A percentile compares a stretch with the other conserved stretches of the same genome.
Conservation (phyloP, 768 basidiomycete genomes). For the Kwoniella dendrophila region DNA sequence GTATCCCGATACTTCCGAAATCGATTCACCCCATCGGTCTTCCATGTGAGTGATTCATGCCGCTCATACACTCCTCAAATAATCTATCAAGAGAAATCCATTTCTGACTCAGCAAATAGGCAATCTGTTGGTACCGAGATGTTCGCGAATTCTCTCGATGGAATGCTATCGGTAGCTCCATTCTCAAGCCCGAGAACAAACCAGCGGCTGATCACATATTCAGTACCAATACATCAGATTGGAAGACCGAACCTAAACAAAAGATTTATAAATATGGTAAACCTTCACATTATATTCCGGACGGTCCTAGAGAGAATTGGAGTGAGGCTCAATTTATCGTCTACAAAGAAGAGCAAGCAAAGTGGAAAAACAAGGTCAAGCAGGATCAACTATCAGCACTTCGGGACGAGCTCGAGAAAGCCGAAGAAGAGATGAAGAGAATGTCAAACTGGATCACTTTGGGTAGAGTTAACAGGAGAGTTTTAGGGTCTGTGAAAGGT, state of each 20-base stretch:
- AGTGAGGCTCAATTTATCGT: constrained; percentile 26
- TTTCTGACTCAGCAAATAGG: neutral
- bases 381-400: neutral
- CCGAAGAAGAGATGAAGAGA: neutral
- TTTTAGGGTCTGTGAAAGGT: constrained; percentile 11
- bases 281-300: constrained; percentile 20
- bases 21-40: constrained; percentile 23
- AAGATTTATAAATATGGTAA: neutral
- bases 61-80: neutral
- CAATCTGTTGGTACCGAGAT: neutral
- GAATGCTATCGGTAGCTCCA: neutral
- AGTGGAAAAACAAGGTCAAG: neutral
- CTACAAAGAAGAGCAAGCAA: constrained; percentile 33
- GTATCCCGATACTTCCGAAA: constrained; percentile 28
- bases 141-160: neutral
- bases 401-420: neutral
- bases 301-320: constrained; percentile 25
- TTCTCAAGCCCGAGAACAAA: neutral
- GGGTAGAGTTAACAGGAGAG: neutral
- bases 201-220: constrained; percentile 6
- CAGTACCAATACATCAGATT: neutral
- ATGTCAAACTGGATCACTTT: neutral
- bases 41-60: constrained; percentile 25
- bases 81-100: neutral
- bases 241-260: neutral